Base-by-base conservation (phyloP, 2,329 filamentous ascomycete genomes). In the Zasmidium cellare region DNA sequence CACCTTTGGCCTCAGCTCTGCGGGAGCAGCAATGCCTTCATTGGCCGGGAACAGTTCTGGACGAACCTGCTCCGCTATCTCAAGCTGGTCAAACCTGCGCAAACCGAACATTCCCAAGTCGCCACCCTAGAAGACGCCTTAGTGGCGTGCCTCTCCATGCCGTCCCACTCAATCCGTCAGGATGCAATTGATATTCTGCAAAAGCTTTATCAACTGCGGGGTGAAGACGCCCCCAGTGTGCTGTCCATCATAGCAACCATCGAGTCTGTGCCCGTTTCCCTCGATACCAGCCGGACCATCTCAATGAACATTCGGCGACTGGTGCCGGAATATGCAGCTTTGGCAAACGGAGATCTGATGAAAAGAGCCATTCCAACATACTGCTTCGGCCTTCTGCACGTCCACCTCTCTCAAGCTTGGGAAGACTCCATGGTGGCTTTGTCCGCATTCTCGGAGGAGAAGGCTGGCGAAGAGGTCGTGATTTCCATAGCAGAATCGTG, bases 271-370 rank as follows among this genome's bases (percentile, higher is more conserved):
- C 87, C 90, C 0, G 76, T 96, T n/a, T 85, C 84, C 48, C 79
- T 96, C 3, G 85, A 92, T 56, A 91, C 88, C 51, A 84, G 86
- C 51, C 85, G 94, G 56, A 85, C 85, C 18, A 84, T 96, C 31
- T 88, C 90, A 1, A 96, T 97, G 84, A 87, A 93, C 61, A 83
- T 97, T 54, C 88, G 93, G 48, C 92, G 91, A 68, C 81, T 97
- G 46, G 87, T 82, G 1, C 76, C 81, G 16, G 72, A 80, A 19
- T 96, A 94, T 70, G 75, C 82, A 5, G 79, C 82, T 22, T 71
- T 87, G 9, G 77, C 79, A 44, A 76, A 83, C 1, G 80, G 84
- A 38, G 83, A 83, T 1, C 90, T 88, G 84, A 76, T 96, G 63
- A 80, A 84, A 58, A 82, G 84, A 66, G 85, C 91, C 6, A 82